Percentiles rank a stretch among this genome's conserved stretches.
These are phyloP conservation scores for Miamiensis avidus DNA, from an alignment of 169 alveolate genomes.

Conservation along the genomic window DNA sequence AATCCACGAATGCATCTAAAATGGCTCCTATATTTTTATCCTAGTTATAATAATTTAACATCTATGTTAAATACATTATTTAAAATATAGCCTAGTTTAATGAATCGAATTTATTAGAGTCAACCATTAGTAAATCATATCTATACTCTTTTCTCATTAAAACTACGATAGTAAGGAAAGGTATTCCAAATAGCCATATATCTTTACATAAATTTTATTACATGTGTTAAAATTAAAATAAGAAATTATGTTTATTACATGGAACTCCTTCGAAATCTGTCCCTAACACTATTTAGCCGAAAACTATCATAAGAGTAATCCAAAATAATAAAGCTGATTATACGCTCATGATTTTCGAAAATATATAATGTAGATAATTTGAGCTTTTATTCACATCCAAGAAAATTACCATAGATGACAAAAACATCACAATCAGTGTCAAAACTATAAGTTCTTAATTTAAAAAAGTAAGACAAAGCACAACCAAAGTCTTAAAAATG, in stretches of 20 bases:
- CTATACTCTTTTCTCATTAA: conserved; percentile 43
- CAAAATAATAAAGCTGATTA: conserved; percentile 41
- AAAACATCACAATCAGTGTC: conserved; percentile 18
- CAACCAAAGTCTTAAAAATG: conserved; percentile 27
- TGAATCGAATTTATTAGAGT: conserved; percentile 48
- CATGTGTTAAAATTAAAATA: conserved; percentile 8
- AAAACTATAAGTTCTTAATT: conserved; percentile 22
- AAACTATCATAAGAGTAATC: conserved; percentile 42
- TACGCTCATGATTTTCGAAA: conserved; percentile 24
- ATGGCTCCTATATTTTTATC: conserved; percentile 43
- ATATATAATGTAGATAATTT: conserved; percentile 26
- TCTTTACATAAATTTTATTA: conserved; percentile 29
- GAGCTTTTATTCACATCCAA: conserved; percentile 35
- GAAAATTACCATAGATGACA: conserved; percentile 22
- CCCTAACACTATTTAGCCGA: conserved; percentile 3
- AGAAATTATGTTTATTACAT: not conserved
- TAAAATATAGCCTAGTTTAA: conserved; percentile 35
- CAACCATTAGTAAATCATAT: conserved; percentile 47
- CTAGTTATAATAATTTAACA: conserved; percentile 33
- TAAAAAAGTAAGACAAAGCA: conserved; percentile 29
- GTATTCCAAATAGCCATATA: conserved; percentile 44
- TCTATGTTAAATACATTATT: conserved; percentile 31
- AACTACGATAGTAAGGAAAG: conserved; percentile 32
- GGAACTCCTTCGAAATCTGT: not conserved
- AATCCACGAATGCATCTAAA: conserved; percentile 49